Percentiles rank a stretch among this genome's conserved stretches.
These are phyloP conservation scores for Elongisporangium prolatum DNA, from an alignment of 352 stramenopile genomes.

Conservation along the genomic window DNA sequence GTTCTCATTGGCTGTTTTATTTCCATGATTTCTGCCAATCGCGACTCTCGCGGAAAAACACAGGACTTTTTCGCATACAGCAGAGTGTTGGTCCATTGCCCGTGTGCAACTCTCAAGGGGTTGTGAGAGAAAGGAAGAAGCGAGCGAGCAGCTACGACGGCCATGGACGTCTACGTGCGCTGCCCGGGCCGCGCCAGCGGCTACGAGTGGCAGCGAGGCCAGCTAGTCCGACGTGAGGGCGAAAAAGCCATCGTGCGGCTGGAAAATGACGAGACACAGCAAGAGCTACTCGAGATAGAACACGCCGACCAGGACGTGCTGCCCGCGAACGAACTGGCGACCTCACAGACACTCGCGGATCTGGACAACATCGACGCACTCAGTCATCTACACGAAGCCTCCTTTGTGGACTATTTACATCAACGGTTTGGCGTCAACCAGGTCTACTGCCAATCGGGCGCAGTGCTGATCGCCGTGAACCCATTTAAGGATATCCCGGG, in stretches of 20 bases:
- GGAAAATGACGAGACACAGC: constrained; percentile 17
- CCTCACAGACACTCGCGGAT: constrained; percentile 32
- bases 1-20: background rate
- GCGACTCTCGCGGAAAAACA: background rate
- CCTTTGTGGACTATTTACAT: constrained; percentile 75
- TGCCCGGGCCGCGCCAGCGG: constrained; percentile 15
- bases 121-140: background rate
- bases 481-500: constrained; percentile 68
- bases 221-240: constrained; percentile 32
- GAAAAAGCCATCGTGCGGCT: constrained; percentile 39
- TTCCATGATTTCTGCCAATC: background rate
- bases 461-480: constrained; percentile 76
- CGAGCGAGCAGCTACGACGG: background rate
- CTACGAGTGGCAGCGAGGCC: constrained; percentile 46
- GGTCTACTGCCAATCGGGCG: constrained; percentile 72
- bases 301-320: constrained; percentile 40
- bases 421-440: constrained; percentile 67
- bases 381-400: constrained; percentile 74
- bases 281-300: constrained; percentile 38
- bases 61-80: background rate
- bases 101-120: background rate
- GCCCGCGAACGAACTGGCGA: constrained; percentile 37
- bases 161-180: constrained; percentile 63
- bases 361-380: constrained; percentile 71
- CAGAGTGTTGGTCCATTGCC: background rate